Percentiles rank a stretch among this genome's conserved stretches.
Conservation (phyloP, 129 eudicot genomes). For the Solidago caesia region DNA sequence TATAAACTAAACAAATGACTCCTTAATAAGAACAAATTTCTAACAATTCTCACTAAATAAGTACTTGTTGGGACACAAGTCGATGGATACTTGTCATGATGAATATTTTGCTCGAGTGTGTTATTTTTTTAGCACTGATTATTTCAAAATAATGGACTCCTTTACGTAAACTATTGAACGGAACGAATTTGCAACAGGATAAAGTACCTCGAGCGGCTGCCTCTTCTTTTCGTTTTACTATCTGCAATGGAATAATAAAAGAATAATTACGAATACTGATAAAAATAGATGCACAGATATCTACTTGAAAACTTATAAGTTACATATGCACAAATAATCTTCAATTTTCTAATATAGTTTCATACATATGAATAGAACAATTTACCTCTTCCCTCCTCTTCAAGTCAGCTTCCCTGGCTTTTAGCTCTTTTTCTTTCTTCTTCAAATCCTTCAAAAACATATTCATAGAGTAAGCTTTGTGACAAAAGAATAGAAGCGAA, state of each 20-base stretch:
- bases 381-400: conserved; percentile 88
- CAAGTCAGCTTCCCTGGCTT: conserved; percentile 86
- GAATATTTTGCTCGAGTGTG: too few relatives aligned
- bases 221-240: conserved; percentile 76
- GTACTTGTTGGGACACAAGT: not conserved
- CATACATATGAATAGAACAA: not conserved
- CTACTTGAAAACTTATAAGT: not conserved
- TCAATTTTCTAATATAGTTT: not conserved
- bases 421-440: conserved; percentile 83
- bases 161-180: too few relatives aligned
- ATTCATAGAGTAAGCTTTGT: conserved; percentile 6
- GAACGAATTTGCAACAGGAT: not conserved
- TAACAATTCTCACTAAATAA: not conserved
- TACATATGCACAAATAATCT: not conserved
- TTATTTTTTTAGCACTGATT: too few relatives aligned
- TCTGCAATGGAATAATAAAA: conserved; percentile 47
- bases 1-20: not conserved
- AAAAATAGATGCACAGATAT: not conserved
- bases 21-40: not conserved
- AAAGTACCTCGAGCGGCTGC: conserved; percentile 84
- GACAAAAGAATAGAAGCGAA: not conserved
- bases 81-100: too few relatives aligned
- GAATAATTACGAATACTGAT: conserved; percentile 13
- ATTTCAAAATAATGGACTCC: not conserved
- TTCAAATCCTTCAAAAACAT: conserved; percentile 59